phyloP scores from a whole-genome alignment of 2,329 filamentous ascomycete genomes.

The Tolypocladium inflatum region DNA sequence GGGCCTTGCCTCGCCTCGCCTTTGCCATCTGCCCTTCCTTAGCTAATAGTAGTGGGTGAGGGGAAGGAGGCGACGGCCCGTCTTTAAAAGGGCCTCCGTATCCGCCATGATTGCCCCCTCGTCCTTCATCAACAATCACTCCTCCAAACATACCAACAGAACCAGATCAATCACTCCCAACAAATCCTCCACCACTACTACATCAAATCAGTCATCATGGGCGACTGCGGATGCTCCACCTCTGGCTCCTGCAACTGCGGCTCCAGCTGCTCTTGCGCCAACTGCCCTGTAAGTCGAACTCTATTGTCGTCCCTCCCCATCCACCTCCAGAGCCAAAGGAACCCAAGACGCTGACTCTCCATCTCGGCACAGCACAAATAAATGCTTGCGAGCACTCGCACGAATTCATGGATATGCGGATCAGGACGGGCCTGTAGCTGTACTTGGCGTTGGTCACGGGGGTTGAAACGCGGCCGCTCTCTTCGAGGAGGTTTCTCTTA shows the following conservation, averaged over 20 bases:
- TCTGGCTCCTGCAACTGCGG: constrained; percentile 33
- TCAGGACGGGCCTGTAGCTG: not conserved
- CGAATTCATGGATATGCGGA: not conserved
- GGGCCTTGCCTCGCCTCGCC: not conserved
- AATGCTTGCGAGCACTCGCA: not conserved
- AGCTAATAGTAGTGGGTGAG: not conserved
- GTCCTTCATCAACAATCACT: not conserved
- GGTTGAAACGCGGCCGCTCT: not conserved
- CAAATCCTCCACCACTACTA: not conserved
- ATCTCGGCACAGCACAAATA: constrained; percentile 1
- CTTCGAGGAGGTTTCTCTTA: not conserved
- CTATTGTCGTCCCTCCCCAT: not conserved
- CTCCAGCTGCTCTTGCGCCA: constrained; percentile 28
- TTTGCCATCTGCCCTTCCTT: not conserved
- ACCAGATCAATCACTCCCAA: not conserved
- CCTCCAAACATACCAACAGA: constrained; percentile 1
- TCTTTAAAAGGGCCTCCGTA: not conserved
- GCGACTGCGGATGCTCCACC: constrained; percentile 30
- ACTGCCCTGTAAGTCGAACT: constrained; percentile 30
- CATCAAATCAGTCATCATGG: constrained; percentile 23
- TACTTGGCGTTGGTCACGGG: not conserved
- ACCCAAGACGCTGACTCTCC: not conserved
- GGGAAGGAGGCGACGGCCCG: not conserved
- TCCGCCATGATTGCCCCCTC: not conserved
- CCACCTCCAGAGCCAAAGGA: not conserved